Percentiles rank a stretch among this genome's conserved stretches.
Conservation (phyloP, 805 yeast species). For the Metschnikowia bowlesiae region DNA sequence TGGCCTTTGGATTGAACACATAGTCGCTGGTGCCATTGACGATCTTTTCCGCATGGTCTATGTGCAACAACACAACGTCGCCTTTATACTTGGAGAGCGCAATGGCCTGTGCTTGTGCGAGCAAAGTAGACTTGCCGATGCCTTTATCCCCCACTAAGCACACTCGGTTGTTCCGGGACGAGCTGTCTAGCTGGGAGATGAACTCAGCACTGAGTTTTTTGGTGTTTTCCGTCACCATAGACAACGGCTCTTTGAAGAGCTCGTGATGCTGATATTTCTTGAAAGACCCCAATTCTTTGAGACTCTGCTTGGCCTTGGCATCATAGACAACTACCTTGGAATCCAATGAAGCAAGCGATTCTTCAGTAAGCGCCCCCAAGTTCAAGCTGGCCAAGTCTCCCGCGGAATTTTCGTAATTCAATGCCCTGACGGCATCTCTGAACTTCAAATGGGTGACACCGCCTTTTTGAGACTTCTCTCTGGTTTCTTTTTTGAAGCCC, state of each 20-base stretch:
- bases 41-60: slow-evolving; percentile 57
- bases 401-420: slow-evolving; percentile 34
- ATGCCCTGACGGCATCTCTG: slow-evolving; percentile 32
- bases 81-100: slow-evolving; percentile 30
- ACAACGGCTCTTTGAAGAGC: slow-evolving; percentile 54
- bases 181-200: slow-evolving; percentile 27
- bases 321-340: slow-evolving; percentile 34
- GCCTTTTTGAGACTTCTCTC: slow-evolving; percentile 28
- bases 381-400: slow-evolving; percentile 9
- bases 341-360: slow-evolving; percentile 7
- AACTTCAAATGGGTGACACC: slow-evolving; percentile 41
- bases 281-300: slow-evolving; percentile 58
- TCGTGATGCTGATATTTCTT: slow-evolving; percentile 63
- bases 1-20: slow-evolving; percentile 45
- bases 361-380: slow-evolving; percentile 14
- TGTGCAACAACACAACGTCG: slow-evolving; percentile 51
- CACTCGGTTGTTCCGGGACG: slow-evolving; percentile 42
- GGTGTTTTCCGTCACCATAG: slow-evolving; percentile 53
- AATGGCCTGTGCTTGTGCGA: slow-evolving; percentile 67
- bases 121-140: slow-evolving; percentile 69
- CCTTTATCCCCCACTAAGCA: slow-evolving; percentile 70
- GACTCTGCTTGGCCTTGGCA: slow-evolving; percentile 34
- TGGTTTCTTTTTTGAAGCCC: slow-evolving; percentile 18
- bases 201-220: slow-evolving; percentile 36
- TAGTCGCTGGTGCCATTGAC: slow-evolving; percentile 75